Evolutionary conservation across 495 filamentous ascomycete genomes (phyloP), one percentile per base, ranked within the genome.

Genomic region (Neurospora sp.): DNA sequence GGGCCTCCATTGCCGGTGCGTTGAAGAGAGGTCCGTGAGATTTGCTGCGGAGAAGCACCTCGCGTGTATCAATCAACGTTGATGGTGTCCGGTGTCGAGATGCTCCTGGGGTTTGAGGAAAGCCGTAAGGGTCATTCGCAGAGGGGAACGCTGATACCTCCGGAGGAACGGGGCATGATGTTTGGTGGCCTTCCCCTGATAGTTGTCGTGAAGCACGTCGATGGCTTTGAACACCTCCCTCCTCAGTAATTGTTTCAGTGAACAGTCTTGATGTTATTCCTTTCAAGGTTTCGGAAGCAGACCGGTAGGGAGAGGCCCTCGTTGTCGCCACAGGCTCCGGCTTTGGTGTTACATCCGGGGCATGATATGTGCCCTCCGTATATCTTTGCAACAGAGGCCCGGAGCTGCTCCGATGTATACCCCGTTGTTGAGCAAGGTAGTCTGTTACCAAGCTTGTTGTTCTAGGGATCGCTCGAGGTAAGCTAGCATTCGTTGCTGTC

Each of bases 31-130:
- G 70, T 73, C 75, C 44, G 69, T 78, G 78, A 39, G 83, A 82
- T 74, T 87, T 87, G 74, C 82, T 88, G 27, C 87, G 87, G 18
- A 92, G 79, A 60, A 91, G 84, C 70, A 79, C 84, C 60, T 92
- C 88, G 35, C 91, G 87, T 78, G 88, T 86, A 18, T 87, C 86
- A n/a, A 93, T 84, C 1, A 92, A 82, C 5, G 90, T 92, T 71
- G 23, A 62, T 85, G 84, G 6, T 81, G 79, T 38, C 84, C 80
- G 16, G 80, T 72, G 42, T 84, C 80, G 83, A 80, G 38, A 62
- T 62, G 0, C 83, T 79, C 14, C 82, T 74, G 60, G 54, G 54
- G 81, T 70, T 62, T 79, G 78, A 70, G 79, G 75, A 79, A 62
- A 78, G 40, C 49, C 76, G 66, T 12, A 42, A n/a, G 71, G 23